A percentile compares a stretch with the other conserved stretches of the same genome.
Evolutionary conservation across 768 basidiomycete genomes (phyloP).

Genomic region (Lactifluus piperatus): DNA sequence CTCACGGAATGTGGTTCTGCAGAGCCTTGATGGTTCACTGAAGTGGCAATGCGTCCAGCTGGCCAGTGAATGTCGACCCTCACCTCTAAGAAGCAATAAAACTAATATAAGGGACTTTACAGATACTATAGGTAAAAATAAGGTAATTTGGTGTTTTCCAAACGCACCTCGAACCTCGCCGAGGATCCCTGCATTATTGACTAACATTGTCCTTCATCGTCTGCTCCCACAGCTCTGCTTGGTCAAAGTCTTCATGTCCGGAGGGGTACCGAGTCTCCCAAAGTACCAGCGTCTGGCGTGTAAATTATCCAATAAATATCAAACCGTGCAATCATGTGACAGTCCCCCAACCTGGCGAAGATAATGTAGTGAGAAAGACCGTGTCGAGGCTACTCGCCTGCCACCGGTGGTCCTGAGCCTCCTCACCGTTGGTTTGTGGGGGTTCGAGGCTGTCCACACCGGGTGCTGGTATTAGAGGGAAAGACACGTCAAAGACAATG

Average conservation of each 20-base stretch:
- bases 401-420: background rate
- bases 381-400: background rate
- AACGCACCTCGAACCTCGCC: background rate
- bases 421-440: background rate
- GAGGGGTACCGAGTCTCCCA: background rate
- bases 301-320: background rate
- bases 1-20: no score
- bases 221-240: background rate
- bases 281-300: background rate
- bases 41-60: no score
- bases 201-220: background rate
- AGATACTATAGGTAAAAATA: constrained; percentile 9
- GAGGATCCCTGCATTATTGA: background rate
- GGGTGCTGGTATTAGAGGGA: background rate
- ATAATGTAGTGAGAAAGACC: background rate
- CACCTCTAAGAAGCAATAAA: background rate
- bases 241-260: background rate
- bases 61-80: background rate
- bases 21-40: no score
- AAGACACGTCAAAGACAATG: background rate
- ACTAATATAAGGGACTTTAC: constrained; percentile 12
- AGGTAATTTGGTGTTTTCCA: constrained; percentile 1
- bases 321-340: constrained; percentile 4
- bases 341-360: constrained; percentile 2
- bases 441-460: background rate